Conservation (phyloP, 495 filamentous ascomycete genomes). For the Penicillium canariense region DNA sequence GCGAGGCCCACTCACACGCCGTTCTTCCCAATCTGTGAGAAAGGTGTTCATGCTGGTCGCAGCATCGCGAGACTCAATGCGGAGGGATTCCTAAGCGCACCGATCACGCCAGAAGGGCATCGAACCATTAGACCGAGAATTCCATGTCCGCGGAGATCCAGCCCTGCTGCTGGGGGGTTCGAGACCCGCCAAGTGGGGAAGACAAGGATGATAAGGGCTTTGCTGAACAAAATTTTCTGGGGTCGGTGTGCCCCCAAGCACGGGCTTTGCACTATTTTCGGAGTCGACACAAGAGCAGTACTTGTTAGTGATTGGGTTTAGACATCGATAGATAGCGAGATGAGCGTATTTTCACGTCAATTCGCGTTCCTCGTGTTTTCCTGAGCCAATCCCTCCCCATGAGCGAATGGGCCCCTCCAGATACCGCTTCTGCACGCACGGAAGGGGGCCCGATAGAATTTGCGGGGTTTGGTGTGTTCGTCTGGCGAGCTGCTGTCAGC, state of each 20-base stretch:
- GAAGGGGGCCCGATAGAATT: conserved; percentile 5
- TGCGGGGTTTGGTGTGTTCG: conserved; percentile 13
- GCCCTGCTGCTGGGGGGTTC: conserved; percentile 16
- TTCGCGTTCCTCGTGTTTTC: too few species aligned
- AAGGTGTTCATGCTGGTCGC: conserved; percentile 9
- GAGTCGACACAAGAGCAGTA: not conserved
- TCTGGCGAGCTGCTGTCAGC: not conserved
- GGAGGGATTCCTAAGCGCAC: conserved; percentile 4
- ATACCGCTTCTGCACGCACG: not conserved
- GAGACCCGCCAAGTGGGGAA: not conserved
- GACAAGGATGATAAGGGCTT: not conserved
- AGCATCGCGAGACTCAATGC: conserved; percentile 12
- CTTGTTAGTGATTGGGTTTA: conserved; percentile 1
- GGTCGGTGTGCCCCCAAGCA: not conserved
- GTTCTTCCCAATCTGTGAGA: conserved; percentile 1
- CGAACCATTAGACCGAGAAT: conserved; percentile 1
- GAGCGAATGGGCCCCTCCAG: not conserved
- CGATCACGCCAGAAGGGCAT: conserved; percentile 15
- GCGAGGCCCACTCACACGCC: conserved; percentile 5
- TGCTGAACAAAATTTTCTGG: not conserved
- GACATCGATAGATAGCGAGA: not conserved
- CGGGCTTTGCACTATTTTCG: not conserved
- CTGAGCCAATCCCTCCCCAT: too few species aligned
- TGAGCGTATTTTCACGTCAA: too few species aligned
- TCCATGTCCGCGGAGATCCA: conserved; percentile 24